These are phyloP conservation scores for Rhododendron ovatum DNA, from an alignment of 148 eudicot species.

Conservation along the genomic window DNA sequence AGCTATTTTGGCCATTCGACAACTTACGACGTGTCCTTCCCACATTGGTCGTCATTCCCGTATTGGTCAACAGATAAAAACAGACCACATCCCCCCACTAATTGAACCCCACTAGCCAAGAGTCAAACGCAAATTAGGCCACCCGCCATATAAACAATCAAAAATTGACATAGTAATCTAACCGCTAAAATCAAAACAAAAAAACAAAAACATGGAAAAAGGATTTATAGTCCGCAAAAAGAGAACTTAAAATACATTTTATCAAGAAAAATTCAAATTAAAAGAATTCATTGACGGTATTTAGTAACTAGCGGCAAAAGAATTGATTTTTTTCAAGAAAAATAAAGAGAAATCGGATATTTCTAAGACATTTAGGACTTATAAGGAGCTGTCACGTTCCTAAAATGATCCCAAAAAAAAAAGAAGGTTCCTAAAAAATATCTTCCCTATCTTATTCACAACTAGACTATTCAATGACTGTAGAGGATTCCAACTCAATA, in stretches of 20 bases:
- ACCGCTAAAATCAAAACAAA: neutral
- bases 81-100: neutral
- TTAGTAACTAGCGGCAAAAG: no score
- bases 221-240: neutral
- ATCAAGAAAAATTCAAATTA: no score
- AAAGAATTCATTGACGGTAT: neutral
- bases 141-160: slow-evolving; percentile 11
- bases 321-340: no score
- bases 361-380: no score
- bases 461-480: neutral
- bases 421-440: no score
- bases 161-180: neutral
- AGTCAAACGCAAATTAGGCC: slow-evolving; percentile 17
- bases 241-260: no score
- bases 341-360: no score
- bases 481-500: no score
- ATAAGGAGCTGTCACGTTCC: neutral
- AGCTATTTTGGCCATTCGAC: neutral
- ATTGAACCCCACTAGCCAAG: neutral
- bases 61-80: neutral
- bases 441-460: neutral
- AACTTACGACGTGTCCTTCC: neutral
- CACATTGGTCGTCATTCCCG: neutral
- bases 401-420: no score
- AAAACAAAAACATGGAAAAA: neutral